phyloP scores from a whole-genome alignment of 108 stramenopile species.

The Nannochloropsis salina region DNA sequence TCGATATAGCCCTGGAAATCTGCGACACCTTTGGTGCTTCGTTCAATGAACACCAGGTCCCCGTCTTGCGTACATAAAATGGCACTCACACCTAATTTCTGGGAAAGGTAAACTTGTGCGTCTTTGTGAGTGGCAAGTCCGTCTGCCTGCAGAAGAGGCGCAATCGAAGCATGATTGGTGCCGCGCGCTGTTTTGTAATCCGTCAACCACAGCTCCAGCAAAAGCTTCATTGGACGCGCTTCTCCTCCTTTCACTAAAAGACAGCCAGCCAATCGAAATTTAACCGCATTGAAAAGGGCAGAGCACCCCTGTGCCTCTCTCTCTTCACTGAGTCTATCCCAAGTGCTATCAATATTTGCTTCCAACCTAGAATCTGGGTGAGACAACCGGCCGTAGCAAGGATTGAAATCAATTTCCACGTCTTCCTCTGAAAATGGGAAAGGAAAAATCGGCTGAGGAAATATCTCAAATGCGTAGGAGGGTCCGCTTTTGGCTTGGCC shows the following conservation, averaged over 20 bases:
- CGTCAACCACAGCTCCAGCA: slow-evolving; percentile 36
- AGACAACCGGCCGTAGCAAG: slow-evolving; percentile 4
- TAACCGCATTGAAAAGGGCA: background rate
- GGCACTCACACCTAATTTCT: slow-evolving; percentile 39
- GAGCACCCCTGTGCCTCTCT: background rate
- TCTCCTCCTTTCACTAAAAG: background rate
- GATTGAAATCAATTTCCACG: background rate
- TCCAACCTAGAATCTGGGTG: background rate
- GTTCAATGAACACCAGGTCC: slow-evolving; percentile 24
- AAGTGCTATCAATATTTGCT: background rate
- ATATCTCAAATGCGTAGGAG: background rate
- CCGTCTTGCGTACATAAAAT: slow-evolving; percentile 34
- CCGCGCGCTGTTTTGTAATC: slow-evolving; percentile 37
- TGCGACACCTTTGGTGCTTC: slow-evolving; percentile 29
- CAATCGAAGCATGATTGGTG: slow-evolving; percentile 33
- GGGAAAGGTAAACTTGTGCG: slow-evolving; percentile 37
- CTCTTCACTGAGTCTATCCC: background rate
- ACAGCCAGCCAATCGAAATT: background rate
- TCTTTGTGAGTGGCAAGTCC: slow-evolving; percentile 24
- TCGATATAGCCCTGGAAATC: slow-evolving; percentile 38
- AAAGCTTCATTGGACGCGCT: slow-evolving; percentile 7
- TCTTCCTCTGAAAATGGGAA: slow-evolving; percentile 8
- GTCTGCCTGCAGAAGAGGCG: slow-evolving; percentile 24
- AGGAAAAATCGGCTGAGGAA: background rate
- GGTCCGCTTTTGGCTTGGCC: background rate